Base-by-base conservation (phyloP, 352 stramenopile species). In the Porosira glacialis region DNA sequence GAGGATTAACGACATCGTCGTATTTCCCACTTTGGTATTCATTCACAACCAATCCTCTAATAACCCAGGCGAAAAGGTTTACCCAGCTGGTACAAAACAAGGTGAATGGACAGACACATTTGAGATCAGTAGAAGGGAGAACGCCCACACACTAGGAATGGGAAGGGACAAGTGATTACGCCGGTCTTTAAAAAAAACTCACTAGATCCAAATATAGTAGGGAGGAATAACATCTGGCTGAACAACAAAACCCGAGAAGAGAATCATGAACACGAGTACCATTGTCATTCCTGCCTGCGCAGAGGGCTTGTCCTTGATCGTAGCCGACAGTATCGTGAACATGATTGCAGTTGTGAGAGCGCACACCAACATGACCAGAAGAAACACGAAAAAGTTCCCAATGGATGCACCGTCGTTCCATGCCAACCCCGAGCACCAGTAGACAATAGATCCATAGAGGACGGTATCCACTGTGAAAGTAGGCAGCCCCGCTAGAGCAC, bases 31-130 rank as follows among this genome's bases (percentile, higher is more conserved):
- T 81, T 35, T 70, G 61, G 57, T 71, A 88, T 35, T 88, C 70
- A 62, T 87, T 88, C 2, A 86, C 56, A 41, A 74, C 57, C 22
- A 87, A 39, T 8, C 48, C 75, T 30, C 80, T 51, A 24, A 86
- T 55, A 24, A 63, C 48, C 81, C 81, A 88, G 11, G 78, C 78
- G 52, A 85, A 75, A 3, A 80, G 52, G 31, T 88, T 88, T 1
- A 70, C 55, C 75, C 74, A 88, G n/a, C n/a, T n/a, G n/a, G 69
- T 84, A 87, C 3, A 84, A n/a, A n/a, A n/a, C n/a, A n/a, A n/a
- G n/a, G n/a, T n/a, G n/a, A n/a, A n/a, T n/a, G n/a, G n/a, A n/a
- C n/a, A n/a, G n/a, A n/a, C n/a, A n/a, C n/a, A n/a, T n/a, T n/a
- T n/a, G n/a, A n/a, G n/a, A n/a, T n/a, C n/a, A n/a, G n/a, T n/a